phyloP scores from a whole-genome alignment of 202 grass and related monocot genomes.

The Bolboschoenoplectus hybrid region DNA sequence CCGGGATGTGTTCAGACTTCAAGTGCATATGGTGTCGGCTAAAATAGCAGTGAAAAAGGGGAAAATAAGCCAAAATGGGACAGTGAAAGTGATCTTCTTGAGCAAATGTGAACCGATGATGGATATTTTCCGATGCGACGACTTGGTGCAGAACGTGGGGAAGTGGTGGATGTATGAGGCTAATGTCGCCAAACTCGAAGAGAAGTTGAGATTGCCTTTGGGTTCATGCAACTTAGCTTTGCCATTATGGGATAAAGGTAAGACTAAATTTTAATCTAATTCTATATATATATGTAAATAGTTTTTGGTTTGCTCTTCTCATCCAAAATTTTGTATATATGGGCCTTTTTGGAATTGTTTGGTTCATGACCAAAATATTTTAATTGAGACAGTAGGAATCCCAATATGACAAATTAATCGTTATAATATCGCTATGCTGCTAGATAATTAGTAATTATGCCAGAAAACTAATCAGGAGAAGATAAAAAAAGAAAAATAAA shows the following conservation, averaged over 20 bases:
- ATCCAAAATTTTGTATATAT: not conserved
- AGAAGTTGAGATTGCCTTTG: constrained; percentile 76
- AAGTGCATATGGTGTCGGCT: constrained; percentile 76
- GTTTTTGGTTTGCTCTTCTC: not conserved
- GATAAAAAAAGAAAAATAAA: not conserved
- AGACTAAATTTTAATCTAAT: constrained; percentile 5
- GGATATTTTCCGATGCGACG: constrained; percentile 87
- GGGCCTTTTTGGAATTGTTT: not conserved
- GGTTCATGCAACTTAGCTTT: constrained; percentile 77
- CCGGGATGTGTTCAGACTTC: constrained; percentile 86
- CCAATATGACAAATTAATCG: not conserved
- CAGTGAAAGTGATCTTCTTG: constrained; percentile 62
- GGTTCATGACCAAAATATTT: not conserved
- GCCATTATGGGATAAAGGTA: constrained; percentile 81
- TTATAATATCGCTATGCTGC: not conserved
- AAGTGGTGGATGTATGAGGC: constrained; percentile 76
- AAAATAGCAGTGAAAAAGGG: constrained; percentile 51
- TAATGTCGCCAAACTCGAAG: constrained; percentile 51
- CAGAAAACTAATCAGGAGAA: not conserved
- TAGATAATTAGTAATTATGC: not conserved
- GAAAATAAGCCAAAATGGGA: constrained; percentile 37
- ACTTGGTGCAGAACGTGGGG: constrained; percentile 54
- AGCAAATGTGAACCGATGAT: constrained; percentile 88
- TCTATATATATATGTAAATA: not conserved
- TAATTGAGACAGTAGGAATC: not conserved